Conservation (phyloP, 768 basidiomycete species). For the Suillus subluteus region DNA sequence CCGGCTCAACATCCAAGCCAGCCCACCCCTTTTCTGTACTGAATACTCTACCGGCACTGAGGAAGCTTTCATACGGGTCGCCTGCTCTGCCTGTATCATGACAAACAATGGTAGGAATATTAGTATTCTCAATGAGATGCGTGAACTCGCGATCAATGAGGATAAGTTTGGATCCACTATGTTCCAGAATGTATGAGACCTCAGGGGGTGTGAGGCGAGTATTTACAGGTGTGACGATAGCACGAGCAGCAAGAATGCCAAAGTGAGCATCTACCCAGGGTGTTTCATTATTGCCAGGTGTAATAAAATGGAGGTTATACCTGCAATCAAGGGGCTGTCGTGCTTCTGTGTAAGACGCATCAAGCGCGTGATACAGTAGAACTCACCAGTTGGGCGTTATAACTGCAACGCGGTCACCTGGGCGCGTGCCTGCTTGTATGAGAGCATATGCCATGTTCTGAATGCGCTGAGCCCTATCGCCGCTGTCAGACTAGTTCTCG, state of each 20-base stretch:
- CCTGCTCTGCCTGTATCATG: slow-evolving; percentile 68
- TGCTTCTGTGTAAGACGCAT: slow-evolving; percentile 1
- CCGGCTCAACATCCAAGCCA: slow-evolving; percentile 65
- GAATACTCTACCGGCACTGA: slow-evolving; percentile 63
- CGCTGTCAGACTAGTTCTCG: neutral
- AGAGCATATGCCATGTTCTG: slow-evolving; percentile 89
- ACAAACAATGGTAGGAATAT: slow-evolving; percentile 60
- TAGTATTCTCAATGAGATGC: slow-evolving; percentile 53
- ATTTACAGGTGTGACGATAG: no score
- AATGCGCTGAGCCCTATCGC: slow-evolving; percentile 74
- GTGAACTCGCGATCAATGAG: no score
- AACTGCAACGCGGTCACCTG: slow-evolving; percentile 81
- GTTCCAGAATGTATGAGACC: no score
- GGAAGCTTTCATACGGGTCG: slow-evolving; percentile 83
- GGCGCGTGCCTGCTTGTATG: slow-evolving; percentile 65
- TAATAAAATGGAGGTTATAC: slow-evolving; percentile 34
- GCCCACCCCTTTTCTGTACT: slow-evolving; percentile 77
- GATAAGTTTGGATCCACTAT: no score
- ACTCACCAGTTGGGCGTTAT: slow-evolving; percentile 84
- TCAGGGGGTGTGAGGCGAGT: no score
- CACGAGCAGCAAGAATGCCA: slow-evolving; percentile 75
- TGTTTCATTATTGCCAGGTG: slow-evolving; percentile 5
- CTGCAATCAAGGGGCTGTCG: slow-evolving; percentile 71
- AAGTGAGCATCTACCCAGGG: slow-evolving; percentile 66
- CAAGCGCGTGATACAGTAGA: neutral